phyloP scores from a whole-genome alignment of 2,329 filamentous ascomycete species.

The Zasmidium cellare region DNA sequence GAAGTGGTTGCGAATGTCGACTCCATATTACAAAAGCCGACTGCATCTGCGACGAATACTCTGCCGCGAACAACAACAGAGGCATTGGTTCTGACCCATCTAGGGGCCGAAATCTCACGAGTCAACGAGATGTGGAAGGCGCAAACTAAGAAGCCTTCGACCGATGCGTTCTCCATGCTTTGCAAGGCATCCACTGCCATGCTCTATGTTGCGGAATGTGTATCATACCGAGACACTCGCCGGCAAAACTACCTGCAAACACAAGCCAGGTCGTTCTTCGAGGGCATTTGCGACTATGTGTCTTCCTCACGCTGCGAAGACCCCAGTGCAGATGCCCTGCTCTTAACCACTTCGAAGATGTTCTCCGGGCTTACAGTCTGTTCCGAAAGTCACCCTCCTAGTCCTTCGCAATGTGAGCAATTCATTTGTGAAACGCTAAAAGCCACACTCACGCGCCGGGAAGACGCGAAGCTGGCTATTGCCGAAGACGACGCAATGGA shows the following conservation, averaged over 20 bases:
- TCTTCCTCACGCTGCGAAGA: conserved; percentile 40
- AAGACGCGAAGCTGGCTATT: conserved; percentile 36
- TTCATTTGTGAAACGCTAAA: conserved; percentile 20
- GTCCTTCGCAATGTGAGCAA: conserved; percentile 17
- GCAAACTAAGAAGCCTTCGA: conserved; percentile 1
- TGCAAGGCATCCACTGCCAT: conserved; percentile 22
- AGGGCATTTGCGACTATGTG: conserved; percentile 38
- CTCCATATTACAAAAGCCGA: not conserved
- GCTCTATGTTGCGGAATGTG: conserved; percentile 32
- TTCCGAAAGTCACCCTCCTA: not conserved
- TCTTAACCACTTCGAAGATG: conserved; percentile 37
- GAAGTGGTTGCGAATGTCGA: conserved; percentile 4
- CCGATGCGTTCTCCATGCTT: conserved; percentile 24
- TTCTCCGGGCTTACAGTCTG: conserved; percentile 14
- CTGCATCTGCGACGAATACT: not conserved
- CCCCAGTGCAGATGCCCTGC: conserved; percentile 44
- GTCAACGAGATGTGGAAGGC: conserved; percentile 17
- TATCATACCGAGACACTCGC: conserved; percentile 28
- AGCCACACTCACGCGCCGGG: conserved; percentile 9
- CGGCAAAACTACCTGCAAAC: conserved; percentile 30
- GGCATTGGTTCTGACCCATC: conserved; percentile 23
- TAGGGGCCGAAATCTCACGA: conserved; percentile 23
- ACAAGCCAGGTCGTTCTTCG: conserved; percentile 27
- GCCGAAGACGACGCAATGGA: conserved; percentile 62
- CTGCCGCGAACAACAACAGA: conserved; percentile 19